Evolutionary conservation across 2,329 filamentous ascomycete genomes (phyloP).

Genomic region (Claviceps paspali): DNA sequence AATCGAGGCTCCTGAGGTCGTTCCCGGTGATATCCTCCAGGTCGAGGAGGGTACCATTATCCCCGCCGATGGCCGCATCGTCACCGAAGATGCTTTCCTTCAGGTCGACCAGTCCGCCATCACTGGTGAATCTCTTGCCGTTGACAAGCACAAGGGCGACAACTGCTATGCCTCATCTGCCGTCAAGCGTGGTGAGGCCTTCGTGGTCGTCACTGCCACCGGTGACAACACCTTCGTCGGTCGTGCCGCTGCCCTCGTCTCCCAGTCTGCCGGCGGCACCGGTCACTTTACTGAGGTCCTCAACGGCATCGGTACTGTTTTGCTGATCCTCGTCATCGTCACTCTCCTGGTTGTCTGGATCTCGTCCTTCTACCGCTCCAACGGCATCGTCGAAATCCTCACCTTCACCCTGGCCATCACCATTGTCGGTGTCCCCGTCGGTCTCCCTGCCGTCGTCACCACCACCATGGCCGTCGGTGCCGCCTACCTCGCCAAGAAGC

Average conservation of each 20-base stretch:
- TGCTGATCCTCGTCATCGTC: slow-evolving; percentile 65
- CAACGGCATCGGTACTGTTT: slow-evolving; percentile 69
- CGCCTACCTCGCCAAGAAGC: slow-evolving; percentile 80
- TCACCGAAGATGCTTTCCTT: slow-evolving; percentile 70
- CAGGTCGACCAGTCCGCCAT: slow-evolving; percentile 88
- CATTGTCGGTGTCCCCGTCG: slow-evolving; percentile 83
- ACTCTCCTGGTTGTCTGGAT: slow-evolving; percentile 76
- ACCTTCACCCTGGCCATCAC: slow-evolving; percentile 79
- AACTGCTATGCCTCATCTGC: slow-evolving; percentile 72
- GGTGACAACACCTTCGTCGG: slow-evolving; percentile 87
- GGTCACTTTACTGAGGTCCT: slow-evolving; percentile 88
- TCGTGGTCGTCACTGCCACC: slow-evolving; percentile 67
- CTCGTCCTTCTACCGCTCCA: slow-evolving; percentile 76
- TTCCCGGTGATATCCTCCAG: slow-evolving; percentile 80
- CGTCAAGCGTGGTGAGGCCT: slow-evolving; percentile 81
- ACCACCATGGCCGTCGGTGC: slow-evolving; percentile 92
- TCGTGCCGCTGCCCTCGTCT: slow-evolving; percentile 74
- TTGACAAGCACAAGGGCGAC: slow-evolving; percentile 75
- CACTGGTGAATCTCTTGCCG: slow-evolving; percentile 81
- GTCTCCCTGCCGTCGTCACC: slow-evolving; percentile 84
- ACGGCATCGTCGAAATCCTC: slow-evolving; percentile 63
- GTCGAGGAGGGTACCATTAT: slow-evolving; percentile 86
- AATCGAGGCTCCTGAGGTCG: slow-evolving; percentile 68
- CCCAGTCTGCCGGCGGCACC: slow-evolving; percentile 53
- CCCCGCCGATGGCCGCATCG: slow-evolving; percentile 73